Evolutionary conservation across 495 filamentous ascomycete species (phyloP).

Genomic region (Penicillium crystallinum): DNA sequence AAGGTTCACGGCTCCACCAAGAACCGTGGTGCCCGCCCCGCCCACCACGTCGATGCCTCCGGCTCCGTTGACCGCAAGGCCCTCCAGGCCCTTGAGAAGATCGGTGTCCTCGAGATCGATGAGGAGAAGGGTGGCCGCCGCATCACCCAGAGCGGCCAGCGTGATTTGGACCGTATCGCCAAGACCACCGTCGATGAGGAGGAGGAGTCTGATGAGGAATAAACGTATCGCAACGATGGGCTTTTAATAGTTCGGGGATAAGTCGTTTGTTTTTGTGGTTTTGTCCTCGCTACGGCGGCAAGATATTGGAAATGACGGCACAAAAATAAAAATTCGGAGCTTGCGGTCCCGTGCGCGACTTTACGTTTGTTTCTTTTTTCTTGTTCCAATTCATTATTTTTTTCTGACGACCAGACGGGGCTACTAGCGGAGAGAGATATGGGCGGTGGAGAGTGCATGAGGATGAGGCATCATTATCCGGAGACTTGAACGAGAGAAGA

Average conservation of each 20-base stretch:
- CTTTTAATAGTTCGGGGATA: conserved; percentile 19
- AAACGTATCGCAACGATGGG: conserved; percentile 39
- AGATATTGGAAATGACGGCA: conserved; percentile 22
- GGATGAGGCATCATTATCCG: conserved; percentile 17
- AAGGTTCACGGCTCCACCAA: conserved; percentile 93
- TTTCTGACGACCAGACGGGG: conserved; percentile 29
- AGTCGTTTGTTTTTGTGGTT: conserved; percentile 31
- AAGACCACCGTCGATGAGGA: conserved; percentile 51
- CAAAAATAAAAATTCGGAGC: conserved; percentile 30
- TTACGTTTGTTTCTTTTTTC: conserved; percentile 24
- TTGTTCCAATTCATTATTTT: conserved; percentile 17
- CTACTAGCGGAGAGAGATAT: conserved; percentile 27
- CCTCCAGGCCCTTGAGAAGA: conserved; percentile 96
- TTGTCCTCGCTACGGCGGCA: conserved; percentile 20
- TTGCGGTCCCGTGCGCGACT: conserved; percentile 25
- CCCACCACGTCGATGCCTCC: conserved; percentile 91
- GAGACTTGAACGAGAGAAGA: conserved; percentile 25
- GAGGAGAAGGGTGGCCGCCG: conserved; percentile 96
- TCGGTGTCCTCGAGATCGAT: conserved; percentile 91
- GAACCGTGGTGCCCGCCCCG: conserved; percentile 90
- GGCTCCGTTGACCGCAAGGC: conserved; percentile 95
- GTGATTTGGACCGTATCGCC: conserved; percentile 90
- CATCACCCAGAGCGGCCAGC: conserved; percentile 94
- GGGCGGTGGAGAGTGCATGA: conserved; percentile 23
- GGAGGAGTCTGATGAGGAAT: conserved; percentile 49